Evolutionary conservation across 2,329 filamentous ascomycete genomes (phyloP).

Genomic region (Neophaeococcomyces aloes): DNA sequence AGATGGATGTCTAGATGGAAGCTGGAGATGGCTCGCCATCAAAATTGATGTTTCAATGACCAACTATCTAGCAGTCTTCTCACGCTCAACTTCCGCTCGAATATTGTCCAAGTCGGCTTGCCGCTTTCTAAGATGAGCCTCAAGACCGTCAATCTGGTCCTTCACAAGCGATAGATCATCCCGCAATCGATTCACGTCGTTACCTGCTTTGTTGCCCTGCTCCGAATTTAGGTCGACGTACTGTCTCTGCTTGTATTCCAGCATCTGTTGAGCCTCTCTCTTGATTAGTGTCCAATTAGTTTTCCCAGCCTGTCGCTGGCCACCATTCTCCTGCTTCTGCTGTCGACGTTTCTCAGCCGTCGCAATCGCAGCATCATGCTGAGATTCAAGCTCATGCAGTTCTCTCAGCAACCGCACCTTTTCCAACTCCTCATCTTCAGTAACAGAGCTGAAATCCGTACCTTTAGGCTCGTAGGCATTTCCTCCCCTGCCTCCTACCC

Average conservation of each 20-base stretch:
- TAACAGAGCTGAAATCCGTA: constrained; percentile 78
- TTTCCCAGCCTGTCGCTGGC: constrained; percentile 26
- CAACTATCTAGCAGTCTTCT: constrained; percentile 49
- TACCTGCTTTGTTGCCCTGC: constrained; percentile 54
- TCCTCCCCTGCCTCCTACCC: constrained; percentile 67
- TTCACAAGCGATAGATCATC: constrained; percentile 85
- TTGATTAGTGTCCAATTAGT: constrained; percentile 80
- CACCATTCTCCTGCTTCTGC: constrained; percentile 23
- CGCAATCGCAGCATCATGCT: constrained; percentile 72
- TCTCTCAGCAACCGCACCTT: constrained; percentile 92
- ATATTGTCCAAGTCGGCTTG: constrained; percentile 67
- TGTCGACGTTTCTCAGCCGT: constrained; percentile 53
- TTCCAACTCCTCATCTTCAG: constrained; percentile 89
- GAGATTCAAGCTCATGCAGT: constrained; percentile 75
- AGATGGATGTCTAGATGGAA: background rate
- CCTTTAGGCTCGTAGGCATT: constrained; percentile 61
- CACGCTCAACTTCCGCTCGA: constrained; percentile 73
- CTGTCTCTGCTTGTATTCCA: constrained; percentile 86
- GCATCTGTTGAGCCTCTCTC: constrained; percentile 80
- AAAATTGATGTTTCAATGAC: background rate
- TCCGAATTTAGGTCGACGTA: constrained; percentile 56
- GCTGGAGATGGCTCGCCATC: background rate
- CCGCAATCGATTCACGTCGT: constrained; percentile 62
- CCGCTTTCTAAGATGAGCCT: constrained; percentile 66
- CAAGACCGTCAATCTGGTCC: constrained; percentile 87